Evolutionary conservation across 257 asterid species (phyloP).

Genomic region (Solanum sejunctum): DNA sequence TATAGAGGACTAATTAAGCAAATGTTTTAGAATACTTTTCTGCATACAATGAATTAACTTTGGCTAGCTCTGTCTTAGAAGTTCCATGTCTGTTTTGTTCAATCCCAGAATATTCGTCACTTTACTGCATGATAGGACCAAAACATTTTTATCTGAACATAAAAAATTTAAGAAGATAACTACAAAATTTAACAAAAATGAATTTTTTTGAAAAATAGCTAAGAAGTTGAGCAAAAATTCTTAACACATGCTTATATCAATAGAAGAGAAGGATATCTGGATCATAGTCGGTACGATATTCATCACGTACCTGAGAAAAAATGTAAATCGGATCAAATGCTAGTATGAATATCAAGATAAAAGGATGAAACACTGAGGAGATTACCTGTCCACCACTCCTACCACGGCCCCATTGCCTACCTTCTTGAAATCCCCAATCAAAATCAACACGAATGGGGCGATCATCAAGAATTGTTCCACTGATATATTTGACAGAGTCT

Average conservation of each 20-base stretch:
- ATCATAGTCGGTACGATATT: slow-evolving; percentile 96
- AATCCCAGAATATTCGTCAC: not conserved
- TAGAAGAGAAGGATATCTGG: slow-evolving; percentile 85
- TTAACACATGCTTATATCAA: not conserved
- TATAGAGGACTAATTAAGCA: not conserved
- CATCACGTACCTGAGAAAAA: slow-evolving; percentile 81
- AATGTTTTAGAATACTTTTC: not conserved
- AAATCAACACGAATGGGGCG: slow-evolving; percentile 99
- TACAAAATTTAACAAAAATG: not conserved
- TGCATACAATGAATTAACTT: not conserved
- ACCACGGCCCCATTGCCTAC: slow-evolving; percentile 99
- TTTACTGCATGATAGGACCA: not conserved
- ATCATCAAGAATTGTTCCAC: slow-evolving; percentile 98
- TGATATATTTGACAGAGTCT: slow-evolving; percentile 78
- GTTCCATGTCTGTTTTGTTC: not conserved
- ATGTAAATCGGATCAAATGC: slow-evolving; percentile 1
- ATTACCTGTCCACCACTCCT: slow-evolving; percentile 96
- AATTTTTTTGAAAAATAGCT: not conserved
- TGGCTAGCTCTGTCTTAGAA: not conserved
- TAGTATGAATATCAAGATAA: not conserved
- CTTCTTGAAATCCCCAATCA: slow-evolving; percentile 99
- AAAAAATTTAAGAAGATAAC: not conserved
- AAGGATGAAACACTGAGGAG: not conserved
- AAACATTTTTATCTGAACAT: not conserved
- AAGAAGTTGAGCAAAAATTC: not conserved